Evolutionary conservation across 495 filamentous ascomycete species (phyloP), one percentile per base, ranked within the genome.

Genomic region (Aspergillus mulundensis): DNA sequence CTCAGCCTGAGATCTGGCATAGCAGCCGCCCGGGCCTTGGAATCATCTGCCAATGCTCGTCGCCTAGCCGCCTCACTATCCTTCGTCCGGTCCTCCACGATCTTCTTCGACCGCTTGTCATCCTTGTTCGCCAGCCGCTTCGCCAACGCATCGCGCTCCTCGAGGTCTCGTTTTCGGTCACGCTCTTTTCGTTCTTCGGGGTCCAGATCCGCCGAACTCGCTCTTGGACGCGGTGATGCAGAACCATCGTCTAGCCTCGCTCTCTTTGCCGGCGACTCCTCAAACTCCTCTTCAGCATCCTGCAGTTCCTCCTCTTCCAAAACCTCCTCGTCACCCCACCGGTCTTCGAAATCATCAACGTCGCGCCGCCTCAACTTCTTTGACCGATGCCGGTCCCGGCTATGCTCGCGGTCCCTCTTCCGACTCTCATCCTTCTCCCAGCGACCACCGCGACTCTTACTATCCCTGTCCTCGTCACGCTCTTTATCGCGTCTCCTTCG

Each of bases 241-340:
- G 73, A 73, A 6, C 79, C 79, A 50, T 83, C 76, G 24, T 85
- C 84, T 49, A 82, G 76, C 69, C 71, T 75, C 6, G 69, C 80
- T 53, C 73, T 82, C 72, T 83, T 91, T 56, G 78, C 64, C 49
- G 81, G 76, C 57, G 86, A 77, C 69, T 79, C 59, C 63, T 70
- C 65, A 20, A 82, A 80, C 64, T 57, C 53, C 34, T 42, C 54
- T 16, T 50, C 54, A 41, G 73, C 69, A 3, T 66, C 70, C 28
- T 64, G 63, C 34, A 70, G 58, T 0, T 61, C 32, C 44, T 82
- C 77, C 4, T 73, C 72, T 25, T 66, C 77, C n/a, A 62, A 60
- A 39, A 76, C 68, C 53, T 90, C 87, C 64, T 91, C 88, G 58
- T 92, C 89, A 14, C 86, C 89, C 89, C 89, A 92, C 24, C 88